Base-by-base conservation (phyloP, 2,329 filamentous ascomycete species). In the Pestalotiopsis sp. region DNA sequence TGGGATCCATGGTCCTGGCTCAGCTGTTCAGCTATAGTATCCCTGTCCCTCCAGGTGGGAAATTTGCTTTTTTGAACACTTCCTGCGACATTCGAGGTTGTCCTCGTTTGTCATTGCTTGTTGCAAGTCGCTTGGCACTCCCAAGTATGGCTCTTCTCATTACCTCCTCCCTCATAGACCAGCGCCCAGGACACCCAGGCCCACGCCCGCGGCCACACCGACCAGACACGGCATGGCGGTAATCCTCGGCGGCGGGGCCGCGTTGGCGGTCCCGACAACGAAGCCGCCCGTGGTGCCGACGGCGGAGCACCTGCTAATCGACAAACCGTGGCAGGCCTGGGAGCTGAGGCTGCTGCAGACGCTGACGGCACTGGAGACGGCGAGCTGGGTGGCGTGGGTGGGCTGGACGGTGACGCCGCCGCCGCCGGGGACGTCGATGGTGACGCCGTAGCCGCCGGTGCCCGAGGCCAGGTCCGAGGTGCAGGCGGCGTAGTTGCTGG, bases 301-400 rank as follows among this genome's bases (percentile, higher is more conserved):
- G 58, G 71, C 66, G 63, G 70, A 74, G 74, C 86, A 88, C 66
- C 82, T 76, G 13, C 79, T 79, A 25, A 76, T 76, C 55, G 81
- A 78, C 7, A 87, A 72, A 52, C 79, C 79, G 25, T 81, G 80
- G 72, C 88, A 90, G 25, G 86, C 88, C 66, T 79, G 78, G 3
- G 81, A 83, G 68, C 86, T 88, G 69, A 90, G 75, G 69, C 86
- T 88, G 49, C 81, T 83, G 78, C 88, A 90, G 60, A 90, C 81
- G 23, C 83, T 83, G 1, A 83, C 86, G 12, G 87, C 88, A 59
- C 79, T 81, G 5, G 83, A 81, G 3, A 81, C 70, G 3, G 81
- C 83, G 9, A 87, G 72, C 38, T 79, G 81, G 27, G 74, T 76
- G 31, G 31, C 31, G 69, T 69, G 71, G 3, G 74, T 82, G 3